These are phyloP conservation scores for Annona cherimola DNA, from an alignment of 164 flowering plant genomes.

Conservation along the genomic window DNA sequence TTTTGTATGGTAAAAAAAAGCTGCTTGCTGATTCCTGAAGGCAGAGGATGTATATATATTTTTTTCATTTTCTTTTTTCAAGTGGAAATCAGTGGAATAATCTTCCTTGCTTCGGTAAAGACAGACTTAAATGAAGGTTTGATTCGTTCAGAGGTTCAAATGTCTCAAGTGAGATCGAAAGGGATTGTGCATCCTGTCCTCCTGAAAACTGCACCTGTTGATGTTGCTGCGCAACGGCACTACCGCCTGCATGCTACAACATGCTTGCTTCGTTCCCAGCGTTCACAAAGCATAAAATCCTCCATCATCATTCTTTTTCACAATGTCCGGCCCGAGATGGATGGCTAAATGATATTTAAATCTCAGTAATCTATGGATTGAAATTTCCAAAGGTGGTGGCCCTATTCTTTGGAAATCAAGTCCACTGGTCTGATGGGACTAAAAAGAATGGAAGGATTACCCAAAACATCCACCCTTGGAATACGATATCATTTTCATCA, in stretches of 20 bases:
- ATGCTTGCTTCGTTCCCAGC: constrained; percentile 36
- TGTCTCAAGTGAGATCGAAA: constrained; percentile 34
- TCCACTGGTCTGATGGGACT: background rate
- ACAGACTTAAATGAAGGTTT: constrained; percentile 19
- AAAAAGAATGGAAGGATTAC: background rate
- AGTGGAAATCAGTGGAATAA: constrained; percentile 30
- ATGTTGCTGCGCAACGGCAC: constrained; percentile 31
- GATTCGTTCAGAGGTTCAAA: constrained; percentile 26
- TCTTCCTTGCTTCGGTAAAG: constrained; percentile 5
- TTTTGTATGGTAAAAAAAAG: too few relatives aligned
- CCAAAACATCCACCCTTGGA: background rate
- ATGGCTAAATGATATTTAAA: background rate
- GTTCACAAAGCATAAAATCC: constrained; percentile 41
- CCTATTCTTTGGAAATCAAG: background rate
- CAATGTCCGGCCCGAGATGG: constrained; percentile 34
- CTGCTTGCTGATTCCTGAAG: too few relatives aligned
- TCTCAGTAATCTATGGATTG: background rate
- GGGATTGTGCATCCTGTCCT: background rate
- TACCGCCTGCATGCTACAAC: constrained; percentile 31
- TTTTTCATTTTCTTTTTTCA: background rate
- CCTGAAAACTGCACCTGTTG: constrained; percentile 32
- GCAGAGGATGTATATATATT: too few relatives aligned
- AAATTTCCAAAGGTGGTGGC: background rate
- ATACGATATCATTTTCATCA: background rate
- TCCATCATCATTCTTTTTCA: constrained; percentile 40